phyloP scores from a whole-genome alignment of 139 green algal genomes.

The Desmodesmus armatus region DNA sequence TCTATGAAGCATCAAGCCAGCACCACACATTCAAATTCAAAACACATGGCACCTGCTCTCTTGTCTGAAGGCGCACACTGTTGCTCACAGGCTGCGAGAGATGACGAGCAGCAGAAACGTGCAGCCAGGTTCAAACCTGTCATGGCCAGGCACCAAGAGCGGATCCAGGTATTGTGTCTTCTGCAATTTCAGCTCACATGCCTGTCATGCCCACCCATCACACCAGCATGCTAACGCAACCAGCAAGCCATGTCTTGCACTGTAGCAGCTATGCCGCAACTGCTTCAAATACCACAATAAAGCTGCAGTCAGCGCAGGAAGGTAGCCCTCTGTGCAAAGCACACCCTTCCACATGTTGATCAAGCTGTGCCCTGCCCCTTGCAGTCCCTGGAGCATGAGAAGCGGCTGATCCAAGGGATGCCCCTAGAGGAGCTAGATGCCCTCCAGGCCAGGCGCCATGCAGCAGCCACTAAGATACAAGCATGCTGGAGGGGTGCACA shows the following conservation, averaged over 20 bases:
- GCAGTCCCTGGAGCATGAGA: conserved; percentile 57
- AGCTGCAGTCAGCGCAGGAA: no score
- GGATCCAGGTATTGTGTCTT: conserved; percentile 40
- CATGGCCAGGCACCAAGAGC: conserved; percentile 53
- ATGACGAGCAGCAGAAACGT: not conserved
- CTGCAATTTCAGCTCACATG: not conserved
- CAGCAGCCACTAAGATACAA: conserved; percentile 52
- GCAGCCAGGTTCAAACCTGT: conserved; percentile 43
- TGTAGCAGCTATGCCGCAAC: no score
- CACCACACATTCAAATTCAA: no score
- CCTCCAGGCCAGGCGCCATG: conserved; percentile 30
- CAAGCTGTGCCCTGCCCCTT: no score
- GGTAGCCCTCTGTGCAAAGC: no score
- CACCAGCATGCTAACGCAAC: no score
- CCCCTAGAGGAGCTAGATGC: conserved; percentile 47
- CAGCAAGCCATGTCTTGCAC: no score
- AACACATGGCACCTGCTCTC: no score
- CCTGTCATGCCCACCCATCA: no score
- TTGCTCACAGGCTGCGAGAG: conserved; percentile 5
- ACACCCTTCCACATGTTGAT: no score
- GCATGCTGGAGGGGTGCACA: conserved; percentile 55
- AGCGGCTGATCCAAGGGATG: conserved; percentile 46
- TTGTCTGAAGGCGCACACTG: not conserved
- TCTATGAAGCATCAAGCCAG: no score
- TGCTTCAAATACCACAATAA: no score